These are phyloP conservation scores for Claviceps sp. DNA, from an alignment of 2,329 filamentous ascomycete species.

Conservation along the genomic window DNA sequence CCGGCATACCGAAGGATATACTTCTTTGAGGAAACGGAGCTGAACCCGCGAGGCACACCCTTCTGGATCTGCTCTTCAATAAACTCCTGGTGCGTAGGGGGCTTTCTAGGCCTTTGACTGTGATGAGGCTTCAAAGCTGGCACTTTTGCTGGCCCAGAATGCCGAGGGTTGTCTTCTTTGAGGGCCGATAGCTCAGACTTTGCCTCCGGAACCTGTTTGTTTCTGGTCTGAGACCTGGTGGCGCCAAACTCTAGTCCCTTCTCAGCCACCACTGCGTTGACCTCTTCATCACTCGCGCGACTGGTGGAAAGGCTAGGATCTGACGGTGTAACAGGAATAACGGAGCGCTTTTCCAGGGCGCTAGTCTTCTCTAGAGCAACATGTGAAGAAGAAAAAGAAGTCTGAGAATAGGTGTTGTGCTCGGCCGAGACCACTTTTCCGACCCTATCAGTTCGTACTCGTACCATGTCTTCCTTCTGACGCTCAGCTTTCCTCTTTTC, in stretches of 20 bases:
- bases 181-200: neutral
- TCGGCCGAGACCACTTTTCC: too few species aligned
- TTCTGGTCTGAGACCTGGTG: slow-evolving; percentile 23
- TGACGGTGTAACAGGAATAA: neutral
- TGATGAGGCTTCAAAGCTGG: neutral
- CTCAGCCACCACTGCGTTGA: neutral
- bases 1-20: slow-evolving; percentile 48
- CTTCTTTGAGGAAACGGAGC: slow-evolving; percentile 27
- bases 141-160: neutral
- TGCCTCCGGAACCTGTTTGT: slow-evolving; percentile 22
- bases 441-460: too few species aligned
- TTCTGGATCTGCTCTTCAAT: slow-evolving; percentile 13
- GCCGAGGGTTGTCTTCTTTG: neutral
- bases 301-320: neutral
- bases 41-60: slow-evolving; percentile 37
- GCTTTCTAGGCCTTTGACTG: neutral
- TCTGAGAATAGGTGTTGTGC: too few species aligned
- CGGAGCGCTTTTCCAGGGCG: neutral
- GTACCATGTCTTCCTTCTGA: neutral
- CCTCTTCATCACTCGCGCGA: neutral
- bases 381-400: too few species aligned
- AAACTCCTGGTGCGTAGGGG: neutral
- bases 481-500: neutral
- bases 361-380: neutral
- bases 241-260: neutral